Evolutionary conservation across 192 early-diverging fungal genomes (phyloP).

Genomic region (Diversispora epigaea): DNA sequence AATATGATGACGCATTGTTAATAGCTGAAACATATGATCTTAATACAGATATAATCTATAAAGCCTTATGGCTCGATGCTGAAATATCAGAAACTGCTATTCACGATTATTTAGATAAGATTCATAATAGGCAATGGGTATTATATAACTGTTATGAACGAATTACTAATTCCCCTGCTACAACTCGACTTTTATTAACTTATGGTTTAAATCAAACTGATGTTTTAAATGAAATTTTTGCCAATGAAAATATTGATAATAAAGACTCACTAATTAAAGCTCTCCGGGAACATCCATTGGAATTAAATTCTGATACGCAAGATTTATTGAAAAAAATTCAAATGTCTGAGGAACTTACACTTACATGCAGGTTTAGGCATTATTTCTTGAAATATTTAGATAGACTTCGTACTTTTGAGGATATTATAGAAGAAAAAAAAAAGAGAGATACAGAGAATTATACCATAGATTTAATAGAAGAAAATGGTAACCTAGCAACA

Average conservation of each 20-base stretch:
- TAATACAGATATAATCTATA: constrained; percentile 60
- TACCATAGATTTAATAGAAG: constrained; percentile 6
- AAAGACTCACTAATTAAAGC: constrained; percentile 36
- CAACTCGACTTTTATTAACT: constrained; percentile 45
- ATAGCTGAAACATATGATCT: constrained; percentile 54
- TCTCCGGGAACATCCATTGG: constrained; percentile 22
- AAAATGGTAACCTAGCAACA: neutral
- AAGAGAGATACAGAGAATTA: neutral
- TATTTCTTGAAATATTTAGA: constrained; percentile 63
- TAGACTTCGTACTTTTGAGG: constrained; percentile 60
- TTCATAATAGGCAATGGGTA: constrained; percentile 64
- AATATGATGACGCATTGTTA: constrained; percentile 58
- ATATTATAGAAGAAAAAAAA: constrained; percentile 42
- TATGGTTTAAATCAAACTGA: constrained; percentile 57
- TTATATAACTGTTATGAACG: constrained; percentile 50
- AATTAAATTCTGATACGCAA: neutral
- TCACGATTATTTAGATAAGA: constrained; percentile 44
- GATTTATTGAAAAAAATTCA: constrained; percentile 15
- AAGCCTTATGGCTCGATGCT: constrained; percentile 56
- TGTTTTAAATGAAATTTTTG: constrained; percentile 41
- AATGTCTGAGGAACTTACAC: constrained; percentile 38
- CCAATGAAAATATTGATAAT: constrained; percentile 27
- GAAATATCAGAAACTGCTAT: constrained; percentile 41
- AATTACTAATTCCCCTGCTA: constrained; percentile 35
- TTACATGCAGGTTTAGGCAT: constrained; percentile 51